Percentiles rank a stretch among this genome's conserved stretches.
These are phyloP conservation scores for Tolypocladium pustulatum DNA, from an alignment of 2,329 filamentous ascomycete species.

Conservation along the genomic window DNA sequence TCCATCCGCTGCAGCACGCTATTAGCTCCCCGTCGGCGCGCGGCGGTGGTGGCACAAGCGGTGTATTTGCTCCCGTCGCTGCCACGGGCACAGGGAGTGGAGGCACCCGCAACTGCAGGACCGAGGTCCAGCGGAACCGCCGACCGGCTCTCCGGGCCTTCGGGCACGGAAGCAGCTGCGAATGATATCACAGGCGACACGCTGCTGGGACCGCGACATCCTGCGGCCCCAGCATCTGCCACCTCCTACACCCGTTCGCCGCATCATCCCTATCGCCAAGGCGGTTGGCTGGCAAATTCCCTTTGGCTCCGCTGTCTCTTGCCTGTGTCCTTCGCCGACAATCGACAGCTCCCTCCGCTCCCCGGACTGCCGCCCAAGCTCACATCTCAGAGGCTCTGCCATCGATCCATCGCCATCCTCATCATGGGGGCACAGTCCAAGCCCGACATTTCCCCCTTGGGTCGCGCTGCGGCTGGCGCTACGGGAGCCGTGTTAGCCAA, in stretches of 20 bases:
- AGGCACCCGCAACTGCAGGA: not conserved
- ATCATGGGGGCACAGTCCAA: slow-evolving; percentile 51
- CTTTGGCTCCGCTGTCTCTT: not conserved
- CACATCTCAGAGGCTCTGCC: not conserved
- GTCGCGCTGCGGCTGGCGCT: slow-evolving; percentile 81
- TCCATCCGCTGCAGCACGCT: not conserved
- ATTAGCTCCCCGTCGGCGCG: not conserved
- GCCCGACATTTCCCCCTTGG: slow-evolving; percentile 77
- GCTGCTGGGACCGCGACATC: not conserved
- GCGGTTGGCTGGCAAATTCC: not conserved
- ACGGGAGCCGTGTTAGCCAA: slow-evolving; percentile 92
- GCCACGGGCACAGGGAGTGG: not conserved
- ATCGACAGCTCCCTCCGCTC: not conserved
- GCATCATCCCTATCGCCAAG: not conserved
- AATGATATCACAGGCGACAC: not conserved
- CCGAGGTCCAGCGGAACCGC: not conserved
- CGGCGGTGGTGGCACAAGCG: not conserved
- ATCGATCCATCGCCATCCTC: not conserved
- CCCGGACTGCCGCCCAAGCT: not conserved
- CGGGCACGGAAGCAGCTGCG: not conserved
- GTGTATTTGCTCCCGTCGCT: not conserved
- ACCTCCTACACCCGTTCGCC: not conserved
- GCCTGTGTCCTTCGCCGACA: not conserved
- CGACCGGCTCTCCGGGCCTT: not conserved
- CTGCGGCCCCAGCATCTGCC: not conserved